Evolutionary conservation across 2,329 filamentous ascomycete genomes (phyloP), one percentile per base, ranked within the genome.

Genomic region (Esteya vermicola): DNA sequence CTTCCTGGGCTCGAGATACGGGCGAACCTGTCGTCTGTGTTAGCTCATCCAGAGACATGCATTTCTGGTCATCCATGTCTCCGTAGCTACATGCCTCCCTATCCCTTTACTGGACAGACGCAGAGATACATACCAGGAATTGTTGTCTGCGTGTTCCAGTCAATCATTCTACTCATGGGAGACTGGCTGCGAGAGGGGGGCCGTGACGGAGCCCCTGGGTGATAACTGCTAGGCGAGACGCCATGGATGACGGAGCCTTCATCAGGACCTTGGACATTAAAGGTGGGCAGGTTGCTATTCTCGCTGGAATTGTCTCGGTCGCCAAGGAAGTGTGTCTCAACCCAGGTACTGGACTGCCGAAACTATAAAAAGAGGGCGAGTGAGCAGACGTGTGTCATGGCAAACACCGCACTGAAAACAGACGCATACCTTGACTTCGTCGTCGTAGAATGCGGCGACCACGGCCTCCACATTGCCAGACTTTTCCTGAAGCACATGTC

Each of bases 141-240:
- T 8, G n/a, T 23, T 20, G 62, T 57, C 39, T 57, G 55, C 21
- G 59, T 55, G 41, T 60, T 59, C 58, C 67, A 65, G 39, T 73
- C 66, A 47, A 65, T 57, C 45, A 70, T 57, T 48, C 59, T 68
- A 53, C 65, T 62, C 43, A 76, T 53, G 9, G 75, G 73, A 26
- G 75, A 78, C 50, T 63, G 64, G 46, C 67, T 67, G 54, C 74
- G 61, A 19, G 75, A 79, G 2, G 75, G 75, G n/a, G 75, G 75
- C 41, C 75, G 64, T 16, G 75, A 77, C 0, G 72, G 70, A 6
- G 69, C 67, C 22, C 59, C 60, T 9, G 57, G 56, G 27, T 57
- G 59, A 42, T 65, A 64, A 34, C 56, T 54, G 28, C 61, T 60
- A 2, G 64, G 60, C 7, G 64, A 58, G 10, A 62, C 54, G 18